Evolutionary conservation across 305 asterid species (phyloP).

Genomic region (Fraxinus nigra): DNA sequence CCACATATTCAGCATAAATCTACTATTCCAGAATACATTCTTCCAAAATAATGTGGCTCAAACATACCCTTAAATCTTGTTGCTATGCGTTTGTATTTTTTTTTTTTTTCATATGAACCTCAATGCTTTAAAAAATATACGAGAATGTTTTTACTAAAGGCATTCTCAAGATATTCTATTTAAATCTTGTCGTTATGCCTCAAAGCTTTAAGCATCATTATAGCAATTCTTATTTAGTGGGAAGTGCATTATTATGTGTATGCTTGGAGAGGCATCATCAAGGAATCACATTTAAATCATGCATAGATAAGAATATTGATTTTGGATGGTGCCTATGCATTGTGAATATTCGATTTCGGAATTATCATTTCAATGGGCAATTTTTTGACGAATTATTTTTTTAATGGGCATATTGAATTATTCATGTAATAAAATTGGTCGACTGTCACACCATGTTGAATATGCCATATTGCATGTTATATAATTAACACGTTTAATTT

Average conservation of each 20-base stretch:
- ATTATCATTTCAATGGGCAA: constrained; percentile 2
- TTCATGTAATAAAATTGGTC: neutral
- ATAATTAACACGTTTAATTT: neutral
- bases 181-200: neutral
- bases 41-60: no score
- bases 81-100: neutral
- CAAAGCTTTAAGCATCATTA: neutral
- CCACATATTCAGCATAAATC: no score
- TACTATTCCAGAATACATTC: no score
- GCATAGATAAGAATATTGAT: neutral
- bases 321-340: neutral
- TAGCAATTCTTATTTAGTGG: neutral
- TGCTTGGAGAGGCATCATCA: neutral
- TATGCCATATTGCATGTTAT: neutral
- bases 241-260: no score
- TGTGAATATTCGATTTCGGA: neutral
- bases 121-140: neutral
- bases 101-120: neutral
- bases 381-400: neutral
- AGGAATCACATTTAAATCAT: neutral
- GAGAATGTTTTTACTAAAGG: no score
- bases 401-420: neutral
- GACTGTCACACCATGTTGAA: neutral
- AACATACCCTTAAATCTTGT: no score
- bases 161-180: neutral